Evolutionary conservation across 768 basidiomycete genomes (phyloP).

Genomic region (Filobasidium floriforme): DNA sequence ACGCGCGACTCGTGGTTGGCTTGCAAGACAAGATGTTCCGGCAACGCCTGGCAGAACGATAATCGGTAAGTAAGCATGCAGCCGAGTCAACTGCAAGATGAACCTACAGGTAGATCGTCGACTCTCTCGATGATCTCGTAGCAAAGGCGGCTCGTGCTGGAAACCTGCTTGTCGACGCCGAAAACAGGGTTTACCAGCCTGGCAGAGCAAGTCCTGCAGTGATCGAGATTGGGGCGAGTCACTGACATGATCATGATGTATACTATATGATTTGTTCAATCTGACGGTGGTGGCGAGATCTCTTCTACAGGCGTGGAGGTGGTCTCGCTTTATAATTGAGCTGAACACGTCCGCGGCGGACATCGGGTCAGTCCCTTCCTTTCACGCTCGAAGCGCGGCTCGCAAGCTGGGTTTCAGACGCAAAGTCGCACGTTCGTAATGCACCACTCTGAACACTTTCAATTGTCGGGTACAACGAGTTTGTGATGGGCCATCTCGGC

Average conservation of each 20-base stretch:
- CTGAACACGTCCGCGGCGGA: neutral
- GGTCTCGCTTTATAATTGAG: neutral
- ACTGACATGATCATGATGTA: no score
- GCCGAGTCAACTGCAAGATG: neutral
- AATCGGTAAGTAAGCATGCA: neutral
- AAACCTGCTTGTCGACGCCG: neutral
- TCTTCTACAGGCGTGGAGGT: neutral
- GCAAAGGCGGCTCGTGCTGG: neutral
- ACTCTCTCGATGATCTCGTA: conserved; percentile 3
- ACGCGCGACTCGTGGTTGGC: neutral
- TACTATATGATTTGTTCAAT: neutral
- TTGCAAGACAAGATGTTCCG: neutral
- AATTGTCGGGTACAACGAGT: no score
- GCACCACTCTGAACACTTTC: no score
- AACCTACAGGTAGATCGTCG: neutral
- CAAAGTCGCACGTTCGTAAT: no score
- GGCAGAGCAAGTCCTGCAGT: neutral
- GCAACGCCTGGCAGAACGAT: neutral
- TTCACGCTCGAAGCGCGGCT: no score
- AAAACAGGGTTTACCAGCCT: neutral
- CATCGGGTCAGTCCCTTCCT: no score
- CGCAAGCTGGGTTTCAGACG: no score
- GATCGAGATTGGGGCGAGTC: neutral
- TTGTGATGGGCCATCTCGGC: neutral
- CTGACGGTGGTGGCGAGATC: neutral